Evolutionary conservation across 2,329 filamentous ascomycete genomes (phyloP).

Genomic region (Plenodomus biglobosus): DNA sequence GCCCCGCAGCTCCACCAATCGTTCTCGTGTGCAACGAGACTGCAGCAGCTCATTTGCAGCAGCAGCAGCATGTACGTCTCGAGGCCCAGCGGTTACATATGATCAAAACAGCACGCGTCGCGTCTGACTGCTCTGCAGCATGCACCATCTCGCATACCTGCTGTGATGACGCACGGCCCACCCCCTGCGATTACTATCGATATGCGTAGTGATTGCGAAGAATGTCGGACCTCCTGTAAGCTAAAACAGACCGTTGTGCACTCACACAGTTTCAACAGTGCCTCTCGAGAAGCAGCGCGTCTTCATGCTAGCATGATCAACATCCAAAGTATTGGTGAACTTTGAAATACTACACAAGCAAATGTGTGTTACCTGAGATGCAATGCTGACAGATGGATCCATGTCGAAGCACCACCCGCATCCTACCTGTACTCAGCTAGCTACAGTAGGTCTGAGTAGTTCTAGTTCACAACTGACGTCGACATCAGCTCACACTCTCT

Average conservation of each 20-base stretch:
- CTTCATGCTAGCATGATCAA: not conserved
- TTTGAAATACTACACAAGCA: not conserved
- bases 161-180: not conserved
- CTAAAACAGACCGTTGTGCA: not conserved
- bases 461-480: not conserved
- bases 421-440: not conserved
- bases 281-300: not conserved
- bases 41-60: not conserved
- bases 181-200: not conserved
- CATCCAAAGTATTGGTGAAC: not conserved
- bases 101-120: not conserved
- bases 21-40: constrained; percentile 2
- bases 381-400: not conserved
- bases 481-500: not conserved
- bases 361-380: not conserved
- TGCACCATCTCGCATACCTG: not conserved
- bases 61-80: constrained; percentile 5
- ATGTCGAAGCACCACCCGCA: not conserved
- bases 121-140: not conserved
- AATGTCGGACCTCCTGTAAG: not conserved
- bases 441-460: not conserved
- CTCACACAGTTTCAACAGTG: not conserved
- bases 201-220: not conserved
- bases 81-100: constrained; percentile 4
- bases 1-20: constrained; percentile 22